These are phyloP conservation scores for Aspergillus nanangensis DNA, from an alignment of 495 filamentous ascomycete species.

Conservation along the genomic window DNA sequence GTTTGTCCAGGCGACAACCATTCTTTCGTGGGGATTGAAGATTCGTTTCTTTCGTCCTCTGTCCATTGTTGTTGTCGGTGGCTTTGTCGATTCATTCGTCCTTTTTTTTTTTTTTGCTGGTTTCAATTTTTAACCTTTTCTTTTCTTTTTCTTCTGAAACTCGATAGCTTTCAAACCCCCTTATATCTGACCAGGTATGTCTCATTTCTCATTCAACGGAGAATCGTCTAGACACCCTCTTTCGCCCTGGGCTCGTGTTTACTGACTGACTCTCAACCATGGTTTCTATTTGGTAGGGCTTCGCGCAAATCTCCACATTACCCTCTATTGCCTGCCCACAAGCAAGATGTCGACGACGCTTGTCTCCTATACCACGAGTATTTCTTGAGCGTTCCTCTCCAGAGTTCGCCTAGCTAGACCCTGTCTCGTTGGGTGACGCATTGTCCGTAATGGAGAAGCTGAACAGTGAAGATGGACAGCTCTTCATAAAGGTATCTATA, in stretches of 20 bases:
- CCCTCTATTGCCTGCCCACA: constrained; percentile 17
- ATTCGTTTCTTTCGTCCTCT: background rate
- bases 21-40: background rate
- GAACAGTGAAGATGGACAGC: constrained; percentile 77
- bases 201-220: background rate
- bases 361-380: constrained; percentile 20
- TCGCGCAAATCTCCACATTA: background rate
- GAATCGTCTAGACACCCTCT: background rate
- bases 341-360: constrained; percentile 42
- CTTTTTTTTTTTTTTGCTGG: background rate
- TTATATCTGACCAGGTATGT: background rate
- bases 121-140: constrained; percentile 1
- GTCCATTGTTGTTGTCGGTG: constrained; percentile 3
- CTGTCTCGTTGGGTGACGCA: constrained; percentile 20
- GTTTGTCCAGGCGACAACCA: constrained; percentile 32
- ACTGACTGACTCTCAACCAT: too few species aligned
- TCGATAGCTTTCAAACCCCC: background rate
- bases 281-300: too few species aligned
- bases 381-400: constrained; percentile 36
- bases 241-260: too few species aligned
- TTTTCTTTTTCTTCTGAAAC: background rate
- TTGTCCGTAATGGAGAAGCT: constrained; percentile 46
- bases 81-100: constrained; percentile 1
- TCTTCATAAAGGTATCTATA: constrained; percentile 72
- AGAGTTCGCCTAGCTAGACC: constrained; percentile 29